Evolutionary conservation across 495 filamentous ascomycete genomes (phyloP).

Genomic region (Hypoxylon fragiforme): DNA sequence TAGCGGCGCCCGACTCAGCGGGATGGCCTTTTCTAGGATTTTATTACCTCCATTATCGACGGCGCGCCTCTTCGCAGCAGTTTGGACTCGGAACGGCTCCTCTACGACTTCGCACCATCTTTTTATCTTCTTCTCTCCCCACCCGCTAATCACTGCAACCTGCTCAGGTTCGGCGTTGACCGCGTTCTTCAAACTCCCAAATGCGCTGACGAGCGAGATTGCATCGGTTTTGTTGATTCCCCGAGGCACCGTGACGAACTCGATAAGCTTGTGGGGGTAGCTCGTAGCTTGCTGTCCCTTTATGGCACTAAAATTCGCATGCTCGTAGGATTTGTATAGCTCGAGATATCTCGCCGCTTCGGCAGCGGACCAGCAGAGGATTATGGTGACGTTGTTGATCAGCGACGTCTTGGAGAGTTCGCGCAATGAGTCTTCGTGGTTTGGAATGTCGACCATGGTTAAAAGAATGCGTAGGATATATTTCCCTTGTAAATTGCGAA

Average conservation of each 20-base stretch:
- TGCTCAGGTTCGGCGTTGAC: slow-evolving; percentile 88
- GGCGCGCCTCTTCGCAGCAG: slow-evolving; percentile 60
- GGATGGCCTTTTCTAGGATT: slow-evolving; percentile 42
- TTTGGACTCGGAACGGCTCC: slow-evolving; percentile 78
- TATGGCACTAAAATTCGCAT: slow-evolving; percentile 79
- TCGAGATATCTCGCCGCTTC: slow-evolving; percentile 94
- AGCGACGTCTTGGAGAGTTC: slow-evolving; percentile 83
- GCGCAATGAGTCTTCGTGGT: slow-evolving; percentile 76
- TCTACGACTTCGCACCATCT: slow-evolving; percentile 78
- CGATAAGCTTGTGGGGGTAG: slow-evolving; percentile 86
- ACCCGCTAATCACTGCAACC: slow-evolving; percentile 77
- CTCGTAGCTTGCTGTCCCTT: slow-evolving; percentile 76
- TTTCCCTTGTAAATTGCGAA: slow-evolving; percentile 74
- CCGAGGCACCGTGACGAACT: slow-evolving; percentile 87
- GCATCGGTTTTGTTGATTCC: slow-evolving; percentile 95
- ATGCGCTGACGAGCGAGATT: slow-evolving; percentile 79
- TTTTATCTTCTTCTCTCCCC: slow-evolving; percentile 93
- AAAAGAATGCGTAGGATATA: slow-evolving; percentile 84
- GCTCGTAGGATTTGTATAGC: slow-evolving; percentile 89
- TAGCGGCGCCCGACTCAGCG: slow-evolving; percentile 42
- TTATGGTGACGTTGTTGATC: slow-evolving; percentile 87
- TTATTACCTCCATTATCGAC: slow-evolving; percentile 20
- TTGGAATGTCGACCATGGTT: slow-evolving; percentile 89
- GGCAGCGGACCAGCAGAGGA: slow-evolving; percentile 90
- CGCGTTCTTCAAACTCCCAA: slow-evolving; percentile 83